Evolutionary conservation across 306 rosid genomes (phyloP).

Genomic region (Heteromeles arbutifolia): DNA sequence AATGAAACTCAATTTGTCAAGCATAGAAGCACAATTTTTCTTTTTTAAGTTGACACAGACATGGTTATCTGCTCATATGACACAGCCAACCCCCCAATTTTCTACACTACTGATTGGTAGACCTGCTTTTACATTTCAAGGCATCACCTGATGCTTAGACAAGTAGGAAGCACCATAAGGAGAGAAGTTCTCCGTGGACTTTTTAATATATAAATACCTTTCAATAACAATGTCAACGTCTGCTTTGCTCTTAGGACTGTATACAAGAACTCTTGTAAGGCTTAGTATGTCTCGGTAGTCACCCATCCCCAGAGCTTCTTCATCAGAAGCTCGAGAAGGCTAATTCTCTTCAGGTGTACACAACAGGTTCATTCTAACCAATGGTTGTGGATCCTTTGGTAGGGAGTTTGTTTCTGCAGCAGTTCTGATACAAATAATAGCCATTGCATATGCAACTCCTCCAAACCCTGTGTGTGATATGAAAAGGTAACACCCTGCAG

Average conservation of each 20-base stretch:
- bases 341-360: slow-evolving; percentile 29
- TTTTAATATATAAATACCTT: slow-evolving; percentile 40
- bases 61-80: neutral
- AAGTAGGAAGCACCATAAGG: neutral
- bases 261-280: slow-evolving; percentile 77
- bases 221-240: slow-evolving; percentile 74
- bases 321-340: slow-evolving; percentile 45
- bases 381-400: slow-evolving; percentile 36
- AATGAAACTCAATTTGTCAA: neutral
- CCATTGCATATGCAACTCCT: slow-evolving; percentile 88
- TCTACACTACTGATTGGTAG: neutral
- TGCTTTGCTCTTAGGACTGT: slow-evolving; percentile 89
- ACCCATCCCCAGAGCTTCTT: slow-evolving; percentile 67
- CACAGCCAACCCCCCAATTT: neutral
- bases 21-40: neutral
- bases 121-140: neutral
- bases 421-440: slow-evolving; percentile 61
- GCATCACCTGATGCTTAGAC: neutral
- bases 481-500: slow-evolving; percentile 77
- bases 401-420: slow-evolving; percentile 42
- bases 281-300: slow-evolving; percentile 90
- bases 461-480: slow-evolving; percentile 93
- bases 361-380: slow-evolving; percentile 25
- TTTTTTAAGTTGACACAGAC: neutral
- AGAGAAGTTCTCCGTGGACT: neutral